A percentile compares a stretch with the other conserved stretches of the same genome.
phyloP scores from a whole-genome alignment of 495 filamentous ascomycete species.

The Trichoderma erinaceum region DNA sequence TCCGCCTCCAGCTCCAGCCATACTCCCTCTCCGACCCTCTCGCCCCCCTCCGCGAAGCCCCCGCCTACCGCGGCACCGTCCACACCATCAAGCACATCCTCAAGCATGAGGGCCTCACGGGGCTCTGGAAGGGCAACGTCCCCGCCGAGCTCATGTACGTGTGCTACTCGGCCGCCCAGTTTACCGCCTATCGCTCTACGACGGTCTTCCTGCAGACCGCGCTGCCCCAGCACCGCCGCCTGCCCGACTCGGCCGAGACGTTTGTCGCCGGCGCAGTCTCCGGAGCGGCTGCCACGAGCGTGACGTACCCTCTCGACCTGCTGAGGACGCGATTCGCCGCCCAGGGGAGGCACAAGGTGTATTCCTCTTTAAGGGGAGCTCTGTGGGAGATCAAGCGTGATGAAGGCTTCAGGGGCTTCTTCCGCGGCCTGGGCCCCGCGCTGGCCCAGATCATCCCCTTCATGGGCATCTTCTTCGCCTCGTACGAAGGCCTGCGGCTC shows the following conservation, averaged over 20 bases:
- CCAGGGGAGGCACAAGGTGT: conserved; percentile 79
- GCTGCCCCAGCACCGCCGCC: conserved; percentile 28
- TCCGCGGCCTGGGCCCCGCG: conserved; percentile 73
- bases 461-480: conserved; percentile 93
- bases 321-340: conserved; percentile 93
- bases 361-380: conserved; percentile 59
- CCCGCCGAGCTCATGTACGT: conserved; percentile 92
- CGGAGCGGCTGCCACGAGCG: conserved; percentile 71
- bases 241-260: conserved; percentile 50
- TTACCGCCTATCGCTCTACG: conserved; percentile 75
- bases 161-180: conserved; percentile 80
- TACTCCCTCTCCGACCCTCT: conserved; percentile 68
- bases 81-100: conserved; percentile 71
- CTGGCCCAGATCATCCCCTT: conserved; percentile 85
- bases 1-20: conserved; percentile 86
- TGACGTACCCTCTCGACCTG: conserved; percentile 89
- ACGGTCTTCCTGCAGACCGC: conserved; percentile 52
- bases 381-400: conserved; percentile 63
- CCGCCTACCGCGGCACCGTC: conserved; percentile 73
- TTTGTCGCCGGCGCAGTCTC: conserved; percentile 78
- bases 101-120: conserved; percentile 71
- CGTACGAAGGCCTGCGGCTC: conserved; percentile 68
- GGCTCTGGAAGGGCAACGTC: conserved; percentile 96
- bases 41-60: conserved; percentile 49
- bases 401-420: conserved; percentile 76